Percentiles rank a stretch among this genome's conserved stretches.
These are phyloP conservation scores for Alternaria triticina DNA, from an alignment of 2,329 filamentous ascomycete genomes.

Conservation along the genomic window DNA sequence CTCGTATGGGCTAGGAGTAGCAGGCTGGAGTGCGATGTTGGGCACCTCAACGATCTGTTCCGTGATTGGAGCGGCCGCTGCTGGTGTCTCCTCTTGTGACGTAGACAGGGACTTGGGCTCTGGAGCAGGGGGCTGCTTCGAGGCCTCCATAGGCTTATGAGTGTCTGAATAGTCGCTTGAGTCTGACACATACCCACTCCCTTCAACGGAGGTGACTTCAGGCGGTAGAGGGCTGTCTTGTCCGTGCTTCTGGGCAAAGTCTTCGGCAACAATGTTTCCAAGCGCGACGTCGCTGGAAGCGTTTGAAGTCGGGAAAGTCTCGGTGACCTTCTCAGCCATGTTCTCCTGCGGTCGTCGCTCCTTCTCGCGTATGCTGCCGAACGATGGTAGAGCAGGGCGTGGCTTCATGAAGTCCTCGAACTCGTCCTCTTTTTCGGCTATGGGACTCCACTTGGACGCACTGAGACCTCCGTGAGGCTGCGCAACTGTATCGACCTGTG, in stretches of 20 bases:
- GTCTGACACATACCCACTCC: slow-evolving; percentile 68
- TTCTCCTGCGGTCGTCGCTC: slow-evolving; percentile 58
- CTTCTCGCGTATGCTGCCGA: slow-evolving; percentile 74
- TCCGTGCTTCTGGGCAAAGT: slow-evolving; percentile 55
- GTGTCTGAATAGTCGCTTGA: slow-evolving; percentile 45
- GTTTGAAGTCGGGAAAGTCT: slow-evolving; percentile 53
- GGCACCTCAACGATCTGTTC: slow-evolving; percentile 34
- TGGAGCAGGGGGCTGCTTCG: slow-evolving; percentile 19
- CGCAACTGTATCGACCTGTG: slow-evolving; percentile 29
- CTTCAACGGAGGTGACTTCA: slow-evolving; percentile 73
- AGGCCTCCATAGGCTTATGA: slow-evolving; percentile 15
- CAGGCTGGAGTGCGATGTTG: slow-evolving; percentile 44
- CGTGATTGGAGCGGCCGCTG: slow-evolving; percentile 9
- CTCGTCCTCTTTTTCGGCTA: slow-evolving; percentile 62
- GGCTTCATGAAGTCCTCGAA: slow-evolving; percentile 73
- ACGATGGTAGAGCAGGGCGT: slow-evolving; percentile 74
- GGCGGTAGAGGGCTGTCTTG: slow-evolving; percentile 70
- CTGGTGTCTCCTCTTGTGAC: slow-evolving; percentile 18
- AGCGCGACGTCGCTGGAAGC: slow-evolving; percentile 67
- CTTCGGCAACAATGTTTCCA: slow-evolving; percentile 62
- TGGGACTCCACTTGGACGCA: slow-evolving; percentile 54
- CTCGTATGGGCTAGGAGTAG: slow-evolving; percentile 41
- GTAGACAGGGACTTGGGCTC: slow-evolving; percentile 40
- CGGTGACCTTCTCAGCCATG: slow-evolving; percentile 60
- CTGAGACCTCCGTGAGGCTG: slow-evolving; percentile 29